Evolutionary conservation across 345 rosid species (phyloP).

Genomic region (Salix arbutifolia): DNA sequence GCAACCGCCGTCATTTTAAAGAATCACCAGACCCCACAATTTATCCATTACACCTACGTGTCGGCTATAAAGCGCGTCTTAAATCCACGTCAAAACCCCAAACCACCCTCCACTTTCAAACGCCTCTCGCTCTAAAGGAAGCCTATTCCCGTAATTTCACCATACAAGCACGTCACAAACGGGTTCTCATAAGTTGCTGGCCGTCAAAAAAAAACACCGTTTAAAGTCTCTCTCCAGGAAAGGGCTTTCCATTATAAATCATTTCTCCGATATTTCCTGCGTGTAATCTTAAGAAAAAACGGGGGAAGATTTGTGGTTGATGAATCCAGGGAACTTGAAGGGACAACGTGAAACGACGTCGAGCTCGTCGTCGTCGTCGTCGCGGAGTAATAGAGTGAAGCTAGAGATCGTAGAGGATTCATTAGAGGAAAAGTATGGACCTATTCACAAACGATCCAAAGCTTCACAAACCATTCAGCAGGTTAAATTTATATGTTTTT

Average conservation of each 20-base stretch:
- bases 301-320: conserved; percentile 40
- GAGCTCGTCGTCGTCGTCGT: conserved; percentile 16
- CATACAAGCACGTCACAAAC: conserved; percentile 18
- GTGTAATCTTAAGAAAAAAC: neutral
- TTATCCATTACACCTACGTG: conserved; percentile 32
- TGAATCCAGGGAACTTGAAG: conserved; percentile 55
- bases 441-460: conserved; percentile 70
- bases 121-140: neutral
- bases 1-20: conserved; percentile 31
- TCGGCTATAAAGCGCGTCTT: conserved; percentile 14
- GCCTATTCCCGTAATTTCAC: conserved; percentile 15
- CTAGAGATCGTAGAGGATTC: conserved; percentile 72
- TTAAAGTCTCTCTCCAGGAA: neutral
- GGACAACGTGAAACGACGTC: conserved; percentile 43
- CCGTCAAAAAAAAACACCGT: conserved; percentile 22
- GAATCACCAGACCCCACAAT: conserved; percentile 19
- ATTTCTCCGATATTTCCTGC: conserved; percentile 16
- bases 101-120: neutral
- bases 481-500: conserved; percentile 13
- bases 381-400: conserved; percentile 61
- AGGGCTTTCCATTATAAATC: conserved; percentile 32
- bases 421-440: conserved; percentile 66
- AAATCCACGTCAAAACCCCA: neutral
- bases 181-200: conserved; percentile 29
- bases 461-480: conserved; percentile 37